phyloP scores from a whole-genome alignment of 352 stramenopile genomes.

The Phytophthora capsici region DNA sequence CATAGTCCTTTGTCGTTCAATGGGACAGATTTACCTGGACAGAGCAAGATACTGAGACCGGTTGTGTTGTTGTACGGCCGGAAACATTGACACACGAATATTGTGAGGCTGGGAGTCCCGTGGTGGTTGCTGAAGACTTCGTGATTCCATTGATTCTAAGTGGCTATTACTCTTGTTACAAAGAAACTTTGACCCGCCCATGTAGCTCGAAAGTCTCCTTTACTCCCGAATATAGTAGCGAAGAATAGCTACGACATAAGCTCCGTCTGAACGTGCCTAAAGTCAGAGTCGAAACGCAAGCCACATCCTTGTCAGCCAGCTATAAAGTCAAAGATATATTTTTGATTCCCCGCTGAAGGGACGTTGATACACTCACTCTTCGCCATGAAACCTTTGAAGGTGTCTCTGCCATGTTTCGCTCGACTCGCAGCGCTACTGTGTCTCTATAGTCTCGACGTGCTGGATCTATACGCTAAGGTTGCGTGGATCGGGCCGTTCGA shows the following conservation, averaged over 20 bases:
- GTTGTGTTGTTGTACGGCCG: slow-evolving; percentile 14
- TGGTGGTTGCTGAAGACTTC: slow-evolving; percentile 1
- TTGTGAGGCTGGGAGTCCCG: not conserved
- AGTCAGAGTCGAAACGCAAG: slow-evolving; percentile 1
- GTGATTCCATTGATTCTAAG: not conserved
- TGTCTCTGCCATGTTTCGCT: slow-evolving; percentile 8
- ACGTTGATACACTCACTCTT: not conserved
- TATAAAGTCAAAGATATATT: no score
- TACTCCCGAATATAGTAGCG: not conserved
- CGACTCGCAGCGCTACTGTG: slow-evolving; percentile 25
- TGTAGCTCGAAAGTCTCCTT: not conserved
- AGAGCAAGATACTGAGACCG: slow-evolving; percentile 11
- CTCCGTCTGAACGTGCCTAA: not conserved
- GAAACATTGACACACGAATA: slow-evolving; percentile 9
- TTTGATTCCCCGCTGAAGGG: not conserved
- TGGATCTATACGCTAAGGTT: slow-evolving; percentile 46
- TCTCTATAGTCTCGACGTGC: slow-evolving; percentile 43
- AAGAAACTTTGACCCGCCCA: slow-evolving; percentile 7
- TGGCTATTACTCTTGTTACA: slow-evolving; percentile 1
- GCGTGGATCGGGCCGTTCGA: slow-evolving; percentile 44
- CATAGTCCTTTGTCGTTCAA: no score
- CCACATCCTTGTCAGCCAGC: no score
- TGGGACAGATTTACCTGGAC: not conserved
- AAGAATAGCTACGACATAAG: not conserved
- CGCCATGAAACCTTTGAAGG: slow-evolving; percentile 1